A percentile compares a stretch with the other conserved stretches of the same genome.
Evolutionary conservation across 805 yeast species (phyloP).

Genomic region (Alloascoidea africana): DNA sequence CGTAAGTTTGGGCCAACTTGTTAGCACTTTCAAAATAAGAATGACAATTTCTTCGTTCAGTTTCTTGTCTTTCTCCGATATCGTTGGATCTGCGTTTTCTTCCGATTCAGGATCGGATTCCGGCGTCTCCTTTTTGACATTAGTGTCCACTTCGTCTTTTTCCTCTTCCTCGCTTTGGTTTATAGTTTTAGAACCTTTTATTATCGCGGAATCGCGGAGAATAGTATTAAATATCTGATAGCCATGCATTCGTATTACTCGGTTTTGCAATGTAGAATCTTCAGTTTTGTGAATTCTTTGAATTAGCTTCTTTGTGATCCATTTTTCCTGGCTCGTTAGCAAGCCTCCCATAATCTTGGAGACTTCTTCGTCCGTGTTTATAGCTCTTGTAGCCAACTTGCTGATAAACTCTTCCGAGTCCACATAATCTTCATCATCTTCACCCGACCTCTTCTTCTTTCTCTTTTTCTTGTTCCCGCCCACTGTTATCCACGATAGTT

Average conservation of each 20-base stretch:
- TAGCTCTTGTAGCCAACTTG: constrained; percentile 35
- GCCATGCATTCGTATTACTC: constrained; percentile 72
- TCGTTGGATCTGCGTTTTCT: neutral
- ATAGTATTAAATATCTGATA: constrained; percentile 61
- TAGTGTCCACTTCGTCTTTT: constrained; percentile 6
- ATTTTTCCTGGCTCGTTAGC: constrained; percentile 56
- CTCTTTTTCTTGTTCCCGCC: constrained; percentile 45
- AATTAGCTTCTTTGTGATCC: constrained; percentile 50
- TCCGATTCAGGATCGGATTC: constrained; percentile 2
- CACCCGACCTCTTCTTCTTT: constrained; percentile 25
- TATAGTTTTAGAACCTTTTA: constrained; percentile 8
- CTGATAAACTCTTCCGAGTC: constrained; percentile 11
- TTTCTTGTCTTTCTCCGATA: constrained; percentile 12
- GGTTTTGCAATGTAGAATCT: constrained; percentile 33
- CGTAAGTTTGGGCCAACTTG: constrained; percentile 56
- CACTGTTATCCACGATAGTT: constrained; percentile 27
- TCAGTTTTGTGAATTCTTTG: constrained; percentile 45
- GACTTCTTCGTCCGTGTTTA: constrained; percentile 38
- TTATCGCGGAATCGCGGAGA: constrained; percentile 21
- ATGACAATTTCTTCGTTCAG: constrained; percentile 26
- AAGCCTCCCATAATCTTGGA: constrained; percentile 69
- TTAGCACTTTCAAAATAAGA: constrained; percentile 41
- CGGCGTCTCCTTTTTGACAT: constrained; percentile 3
- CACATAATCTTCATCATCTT: constrained; percentile 41
- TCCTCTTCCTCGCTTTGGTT: too few relatives aligned